Evolutionary conservation across 176 grass and related monocot genomes (phyloP).

Genomic region (Bonia amplexicaulis): DNA sequence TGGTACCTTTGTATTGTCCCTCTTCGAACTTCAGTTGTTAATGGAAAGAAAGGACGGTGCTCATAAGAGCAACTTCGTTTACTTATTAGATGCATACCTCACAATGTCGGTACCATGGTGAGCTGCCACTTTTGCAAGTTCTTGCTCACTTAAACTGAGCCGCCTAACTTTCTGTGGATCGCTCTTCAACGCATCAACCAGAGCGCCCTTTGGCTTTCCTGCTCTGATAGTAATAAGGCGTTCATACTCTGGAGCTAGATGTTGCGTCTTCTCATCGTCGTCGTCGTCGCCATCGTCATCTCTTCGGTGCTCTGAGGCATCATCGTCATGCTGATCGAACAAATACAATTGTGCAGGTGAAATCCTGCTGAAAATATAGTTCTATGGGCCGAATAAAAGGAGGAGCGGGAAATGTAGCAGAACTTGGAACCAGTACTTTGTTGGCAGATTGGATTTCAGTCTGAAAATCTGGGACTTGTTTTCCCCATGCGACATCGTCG

Average conservation of each 20-base stretch:
- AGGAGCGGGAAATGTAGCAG: background rate
- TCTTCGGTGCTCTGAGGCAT: constrained; percentile 16
- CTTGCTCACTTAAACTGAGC: constrained; percentile 85
- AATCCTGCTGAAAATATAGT: background rate
- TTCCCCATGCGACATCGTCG: constrained; percentile 74
- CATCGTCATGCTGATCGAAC: constrained; percentile 27
- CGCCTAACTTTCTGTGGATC: constrained; percentile 80
- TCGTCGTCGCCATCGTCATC: constrained; percentile 17
- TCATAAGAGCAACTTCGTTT: background rate
- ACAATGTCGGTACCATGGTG: constrained; percentile 65
- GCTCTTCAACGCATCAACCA: constrained; percentile 61
- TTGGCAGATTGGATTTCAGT: constrained; percentile 48
- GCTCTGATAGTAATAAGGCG: constrained; percentile 77
- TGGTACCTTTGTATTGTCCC: background rate
- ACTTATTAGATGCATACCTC: constrained; percentile 39
- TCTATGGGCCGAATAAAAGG: background rate
- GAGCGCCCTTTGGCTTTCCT: constrained; percentile 81
- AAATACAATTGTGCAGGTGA: background rate
- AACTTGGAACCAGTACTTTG: constrained; percentile 33
- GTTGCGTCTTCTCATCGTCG: constrained; percentile 12
- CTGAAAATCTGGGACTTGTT: constrained; percentile 67
- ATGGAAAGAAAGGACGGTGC: background rate
- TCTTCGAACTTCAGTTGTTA: background rate
- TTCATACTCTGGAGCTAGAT: constrained; percentile 57
- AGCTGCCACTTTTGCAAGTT: constrained; percentile 63